Conservation (phyloP, 192 early-diverging fungal genomes). For the Lobosporangium transversale region DNA sequence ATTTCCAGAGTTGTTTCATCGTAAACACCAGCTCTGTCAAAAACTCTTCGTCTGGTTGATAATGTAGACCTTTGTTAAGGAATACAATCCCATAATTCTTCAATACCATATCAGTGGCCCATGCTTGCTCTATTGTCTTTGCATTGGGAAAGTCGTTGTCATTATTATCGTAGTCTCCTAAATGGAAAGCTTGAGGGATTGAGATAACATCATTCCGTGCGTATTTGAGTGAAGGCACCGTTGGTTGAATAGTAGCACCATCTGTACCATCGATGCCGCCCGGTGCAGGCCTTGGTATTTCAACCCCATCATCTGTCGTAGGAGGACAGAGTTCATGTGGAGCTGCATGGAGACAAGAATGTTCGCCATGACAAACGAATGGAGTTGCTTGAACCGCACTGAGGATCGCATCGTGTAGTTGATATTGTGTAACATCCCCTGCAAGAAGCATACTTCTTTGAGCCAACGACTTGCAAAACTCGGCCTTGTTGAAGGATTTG, state of each 20-base stretch:
- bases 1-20: constrained; percentile 46
- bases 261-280: neutral
- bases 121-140: constrained; percentile 53
- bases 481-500: constrained; percentile 3
- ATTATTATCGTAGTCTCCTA: too few relatives aligned
- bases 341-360: constrained; percentile 45
- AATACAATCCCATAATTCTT: constrained; percentile 52
- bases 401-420: constrained; percentile 62
- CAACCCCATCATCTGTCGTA: too few relatives aligned
- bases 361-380: constrained; percentile 58
- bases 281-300: too few relatives aligned
- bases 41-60: constrained; percentile 53
- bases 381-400: constrained; percentile 55
- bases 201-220: constrained; percentile 62
- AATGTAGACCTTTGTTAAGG: constrained; percentile 54
- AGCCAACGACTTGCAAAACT: constrained; percentile 49
- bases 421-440: constrained; percentile 61
- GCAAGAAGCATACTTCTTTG: constrained; percentile 55
- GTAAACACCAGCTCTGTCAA: constrained; percentile 47
- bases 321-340: constrained; percentile 28
- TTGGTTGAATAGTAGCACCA: neutral
- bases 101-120: constrained; percentile 25
- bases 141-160: constrained; percentile 26
- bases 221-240: constrained; percentile 21
- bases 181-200: constrained; percentile 10